A percentile compares a stretch with the other conserved stretches of the same genome.
Evolutionary conservation across 2,329 filamentous ascomycete species (phyloP).

Genomic region (Mycosphaerelloides madeirae): DNA sequence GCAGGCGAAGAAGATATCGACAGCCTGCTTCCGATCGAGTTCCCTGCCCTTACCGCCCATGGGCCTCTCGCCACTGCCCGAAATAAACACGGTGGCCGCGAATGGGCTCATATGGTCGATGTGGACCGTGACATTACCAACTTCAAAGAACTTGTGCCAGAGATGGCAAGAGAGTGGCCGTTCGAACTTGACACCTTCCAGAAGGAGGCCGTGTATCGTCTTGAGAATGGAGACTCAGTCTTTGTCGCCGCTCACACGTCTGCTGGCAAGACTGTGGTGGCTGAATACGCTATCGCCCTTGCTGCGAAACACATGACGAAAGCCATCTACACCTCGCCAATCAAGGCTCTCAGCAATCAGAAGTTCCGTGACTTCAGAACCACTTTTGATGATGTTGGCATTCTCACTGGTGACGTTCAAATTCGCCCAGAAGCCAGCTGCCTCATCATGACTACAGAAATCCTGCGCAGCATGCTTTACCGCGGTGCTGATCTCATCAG

Average conservation of each 20-base stretch:
- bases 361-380: slow-evolving; percentile 94
- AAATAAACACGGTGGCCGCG: slow-evolving; percentile 68
- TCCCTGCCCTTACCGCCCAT: slow-evolving; percentile 82
- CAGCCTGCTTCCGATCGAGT: slow-evolving; percentile 82
- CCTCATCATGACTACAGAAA: slow-evolving; percentile 98
- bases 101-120: slow-evolving; percentile 99
- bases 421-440: slow-evolving; percentile 97
- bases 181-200: slow-evolving; percentile 98
- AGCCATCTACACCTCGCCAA: slow-evolving; percentile 96
- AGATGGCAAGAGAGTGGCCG: slow-evolving; percentile 94
- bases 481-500: slow-evolving; percentile 90
- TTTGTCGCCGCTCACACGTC: slow-evolving; percentile 98
- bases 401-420: slow-evolving; percentile 94
- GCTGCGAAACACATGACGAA: slow-evolving; percentile 99
- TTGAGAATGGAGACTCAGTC: slow-evolving; percentile 93
- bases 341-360: slow-evolving; percentile 97
- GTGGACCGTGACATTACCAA: slow-evolving; percentile 91
- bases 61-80: slow-evolving; percentile 68
- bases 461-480: slow-evolving; percentile 96
- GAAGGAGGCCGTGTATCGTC: slow-evolving; percentile 95
- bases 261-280: slow-evolving; percentile 95
- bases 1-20: slow-evolving; percentile 66
- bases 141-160: slow-evolving; percentile 85
- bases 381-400: slow-evolving; percentile 91
- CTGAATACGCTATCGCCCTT: slow-evolving; percentile 93